Conservation (phyloP, 192 early-diverging fungal genomes). For the Entomortierella chlamydospora region DNA sequence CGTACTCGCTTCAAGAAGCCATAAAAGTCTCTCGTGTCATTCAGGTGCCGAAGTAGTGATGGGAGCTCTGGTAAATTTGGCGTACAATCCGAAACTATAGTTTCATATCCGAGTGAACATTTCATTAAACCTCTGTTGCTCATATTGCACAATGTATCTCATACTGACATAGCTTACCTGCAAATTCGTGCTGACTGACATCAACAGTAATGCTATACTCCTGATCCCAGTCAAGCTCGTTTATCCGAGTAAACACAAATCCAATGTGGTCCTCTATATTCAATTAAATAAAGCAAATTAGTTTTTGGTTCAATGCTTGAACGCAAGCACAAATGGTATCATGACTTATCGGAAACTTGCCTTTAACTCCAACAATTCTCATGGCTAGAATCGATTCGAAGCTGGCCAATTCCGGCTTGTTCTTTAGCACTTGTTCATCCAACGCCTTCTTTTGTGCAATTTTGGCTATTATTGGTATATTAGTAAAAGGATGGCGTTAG, state of each 20-base stretch:
- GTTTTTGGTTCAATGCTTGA: neutral
- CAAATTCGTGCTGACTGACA: slow-evolving; percentile 66
- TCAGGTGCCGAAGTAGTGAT: slow-evolving; percentile 64
- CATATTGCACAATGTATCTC: no score
- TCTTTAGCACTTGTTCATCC: slow-evolving; percentile 60
- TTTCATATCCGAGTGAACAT: no score
- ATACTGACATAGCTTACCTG: no score
- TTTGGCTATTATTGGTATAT: slow-evolving; percentile 34
- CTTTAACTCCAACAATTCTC: slow-evolving; percentile 52
- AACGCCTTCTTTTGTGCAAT: slow-evolving; percentile 61
- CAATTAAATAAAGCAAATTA: neutral
- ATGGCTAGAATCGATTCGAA: slow-evolving; percentile 68
- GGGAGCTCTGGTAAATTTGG: slow-evolving; percentile 61
- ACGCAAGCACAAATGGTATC: neutral
- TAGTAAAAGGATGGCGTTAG: no score
- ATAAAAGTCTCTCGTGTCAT: slow-evolving; percentile 74
- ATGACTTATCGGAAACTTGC: neutral
- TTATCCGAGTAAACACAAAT: slow-evolving; percentile 77
- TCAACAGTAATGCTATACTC: slow-evolving; percentile 69
- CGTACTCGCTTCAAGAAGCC: slow-evolving; percentile 77
- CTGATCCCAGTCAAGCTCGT: slow-evolving; percentile 60
- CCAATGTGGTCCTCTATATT: slow-evolving; percentile 63
- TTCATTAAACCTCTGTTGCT: no score
- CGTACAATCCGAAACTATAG: slow-evolving; percentile 62
- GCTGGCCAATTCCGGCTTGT: slow-evolving; percentile 68